Percentiles rank a stretch among this genome's conserved stretches.
These are phyloP conservation scores for Carex pumila DNA, from an alignment of 176 grass and related monocot species.

Conservation along the genomic window DNA sequence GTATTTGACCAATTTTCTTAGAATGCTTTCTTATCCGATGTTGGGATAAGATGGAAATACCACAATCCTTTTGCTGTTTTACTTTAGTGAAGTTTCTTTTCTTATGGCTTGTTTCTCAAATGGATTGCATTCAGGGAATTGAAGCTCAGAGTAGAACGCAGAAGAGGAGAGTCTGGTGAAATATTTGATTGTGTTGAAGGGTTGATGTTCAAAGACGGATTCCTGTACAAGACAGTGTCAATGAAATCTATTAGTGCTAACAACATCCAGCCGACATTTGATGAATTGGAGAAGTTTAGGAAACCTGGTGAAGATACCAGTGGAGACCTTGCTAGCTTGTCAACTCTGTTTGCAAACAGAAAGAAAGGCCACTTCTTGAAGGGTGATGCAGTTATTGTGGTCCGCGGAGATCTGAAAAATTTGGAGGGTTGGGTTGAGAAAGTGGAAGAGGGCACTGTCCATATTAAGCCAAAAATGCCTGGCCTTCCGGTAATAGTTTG, in stretches of 20 bases:
- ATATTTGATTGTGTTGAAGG: slow-evolving; percentile 87
- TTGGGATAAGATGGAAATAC: neutral
- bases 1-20: slow-evolving; percentile 39
- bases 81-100: neutral
- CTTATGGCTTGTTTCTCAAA: slow-evolving; percentile 25
- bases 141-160: slow-evolving; percentile 32
- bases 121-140: slow-evolving; percentile 13
- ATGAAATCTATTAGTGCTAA: slow-evolving; percentile 67
- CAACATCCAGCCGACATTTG: slow-evolving; percentile 73
- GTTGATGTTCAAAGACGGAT: slow-evolving; percentile 92
- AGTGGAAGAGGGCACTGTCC: slow-evolving; percentile 90
- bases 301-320: slow-evolving; percentile 88
- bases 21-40: neutral
- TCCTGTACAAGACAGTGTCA: slow-evolving; percentile 88
- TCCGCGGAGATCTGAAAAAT: slow-evolving; percentile 84
- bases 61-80: neutral
- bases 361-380: slow-evolving; percentile 99
- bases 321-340: slow-evolving; percentile 33
- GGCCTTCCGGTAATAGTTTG: slow-evolving; percentile 60
- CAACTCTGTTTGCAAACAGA: slow-evolving; percentile 88
- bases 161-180: slow-evolving; percentile 66
- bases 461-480: slow-evolving; percentile 72
- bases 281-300: slow-evolving; percentile 93
- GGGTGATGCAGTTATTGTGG: slow-evolving; percentile 84
- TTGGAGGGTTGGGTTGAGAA: slow-evolving; percentile 98